Evolutionary conservation across 352 stramenopile species (phyloP), one percentile per base, ranked within the genome.

Genomic region (Thalassiosira mediterranea): DNA sequence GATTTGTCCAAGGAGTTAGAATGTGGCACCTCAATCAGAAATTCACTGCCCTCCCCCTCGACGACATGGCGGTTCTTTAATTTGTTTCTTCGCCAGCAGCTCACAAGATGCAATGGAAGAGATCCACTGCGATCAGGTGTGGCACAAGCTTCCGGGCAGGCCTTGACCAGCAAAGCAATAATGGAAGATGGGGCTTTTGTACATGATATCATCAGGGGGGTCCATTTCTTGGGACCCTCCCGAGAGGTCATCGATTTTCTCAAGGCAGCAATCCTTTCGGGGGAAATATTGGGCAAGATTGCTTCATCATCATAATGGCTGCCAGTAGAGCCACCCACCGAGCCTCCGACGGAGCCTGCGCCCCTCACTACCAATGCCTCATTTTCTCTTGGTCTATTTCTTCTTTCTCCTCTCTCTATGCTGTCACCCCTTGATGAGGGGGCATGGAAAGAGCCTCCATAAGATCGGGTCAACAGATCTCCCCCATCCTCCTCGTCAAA

Each of bases 131-230:
- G 34, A 65, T 83, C 73, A 0, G 73, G 59, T 31, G 79, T 66
- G n/a, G 19, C 8, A 49, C 60, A 79, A 17, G 67, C 66, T 19
- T 79, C 19, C 25, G 53, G 60, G 57, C 60, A 54, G 0, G 46
- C 73, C 37, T 51, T 19, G 44, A 64, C 31, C 11, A 83, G n/a
- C 25, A 79, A 47, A 0, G 58, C 29, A 34, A 83, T 61, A 10
- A 83, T 37, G 0, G 28, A 19, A 19, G 57, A 21, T 56, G 73
- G 73, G 44, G 73, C 73, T 1, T n/a, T 8, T 17, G 38, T 51
- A 28, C 51, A 83, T 11, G 59, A 25, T 17, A 83, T 75, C 73
- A 83, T 78, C 1, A 83, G 54, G 11, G 73, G 73, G 29, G 73
- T 83, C 73, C 67, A 75, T 40, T 31, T 29, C 15, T 75, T 65